These are phyloP conservation scores for Salix exigua DNA, from an alignment of 345 rosid genomes.

Conservation along the genomic window DNA sequence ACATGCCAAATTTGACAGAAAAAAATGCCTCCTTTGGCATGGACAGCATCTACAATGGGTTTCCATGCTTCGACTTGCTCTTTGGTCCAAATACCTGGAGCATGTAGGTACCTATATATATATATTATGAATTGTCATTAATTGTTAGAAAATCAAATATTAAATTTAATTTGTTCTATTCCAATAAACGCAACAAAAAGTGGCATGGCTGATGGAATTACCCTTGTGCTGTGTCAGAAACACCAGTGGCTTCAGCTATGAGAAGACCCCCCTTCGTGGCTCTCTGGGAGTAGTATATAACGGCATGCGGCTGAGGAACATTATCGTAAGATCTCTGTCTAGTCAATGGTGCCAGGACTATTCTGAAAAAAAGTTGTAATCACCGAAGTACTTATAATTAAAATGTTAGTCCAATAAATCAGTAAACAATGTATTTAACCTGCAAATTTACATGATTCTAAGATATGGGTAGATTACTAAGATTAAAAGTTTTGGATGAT, in stretches of 20 bases:
- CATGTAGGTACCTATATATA: conserved; percentile 38
- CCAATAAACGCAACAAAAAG: no score
- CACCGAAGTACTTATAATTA: no score
- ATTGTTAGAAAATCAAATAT: no score
- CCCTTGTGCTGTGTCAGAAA: conserved; percentile 66
- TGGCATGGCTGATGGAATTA: not conserved
- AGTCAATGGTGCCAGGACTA: conserved; percentile 59
- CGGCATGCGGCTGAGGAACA: conserved; percentile 70
- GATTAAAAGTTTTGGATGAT: no score
- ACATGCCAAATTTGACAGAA: conserved; percentile 75
- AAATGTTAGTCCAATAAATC: no score
- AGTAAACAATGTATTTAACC: no score
- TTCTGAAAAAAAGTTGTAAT: conserved; percentile 24
- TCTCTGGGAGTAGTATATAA: conserved; percentile 73
- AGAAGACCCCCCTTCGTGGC: conserved; percentile 52
- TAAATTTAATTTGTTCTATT: no score
- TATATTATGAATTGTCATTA: no score
- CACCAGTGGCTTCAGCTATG: conserved; percentile 57
- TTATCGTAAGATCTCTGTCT: conserved; percentile 52
- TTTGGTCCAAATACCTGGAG: conserved; percentile 74
- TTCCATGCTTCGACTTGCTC: conserved; percentile 90
- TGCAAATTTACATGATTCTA: no score
- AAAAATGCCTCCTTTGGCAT: conserved; percentile 68
- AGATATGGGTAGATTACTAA: no score
- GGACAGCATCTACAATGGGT: conserved; percentile 81